A percentile compares a stretch with the other conserved stretches of the same genome.
Evolutionary conservation across 192 early-diverging fungal genomes (phyloP).

Genomic region (Lunasporangiospora selenospora): DNA sequence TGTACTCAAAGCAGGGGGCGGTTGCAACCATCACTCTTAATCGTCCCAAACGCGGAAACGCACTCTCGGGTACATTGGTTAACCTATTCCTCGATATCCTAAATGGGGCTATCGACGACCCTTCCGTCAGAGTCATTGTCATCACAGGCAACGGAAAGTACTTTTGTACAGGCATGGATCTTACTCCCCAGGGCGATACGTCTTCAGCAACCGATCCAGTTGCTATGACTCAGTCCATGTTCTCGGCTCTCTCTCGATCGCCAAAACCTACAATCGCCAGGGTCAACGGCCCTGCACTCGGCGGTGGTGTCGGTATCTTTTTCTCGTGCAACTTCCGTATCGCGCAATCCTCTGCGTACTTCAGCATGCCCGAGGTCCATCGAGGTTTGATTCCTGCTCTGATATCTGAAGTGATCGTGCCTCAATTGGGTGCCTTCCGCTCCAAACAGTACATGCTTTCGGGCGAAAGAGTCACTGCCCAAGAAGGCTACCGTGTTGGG

Average conservation of each 20-base stretch:
- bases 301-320: conserved; percentile 65
- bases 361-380: conserved; percentile 66
- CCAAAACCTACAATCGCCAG: conserved; percentile 61
- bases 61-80: conserved; percentile 57
- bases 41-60: conserved; percentile 60
- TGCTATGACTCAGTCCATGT: conserved; percentile 50
- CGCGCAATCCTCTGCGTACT: conserved; percentile 45
- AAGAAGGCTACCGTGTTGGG: conserved; percentile 38
- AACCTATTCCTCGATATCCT: conserved; percentile 47
- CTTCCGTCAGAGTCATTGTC: conserved; percentile 57
- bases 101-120: conserved; percentile 51
- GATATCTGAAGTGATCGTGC: conserved; percentile 68
- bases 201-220: conserved; percentile 25
- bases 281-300: conserved; percentile 69
- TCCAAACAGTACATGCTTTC: conserved; percentile 65
- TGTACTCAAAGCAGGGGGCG: conserved; percentile 29
- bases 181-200: conserved; percentile 38
- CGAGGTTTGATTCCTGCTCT: conserved; percentile 69
- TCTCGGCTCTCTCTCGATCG: conserved; percentile 49
- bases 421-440: conserved; percentile 57
- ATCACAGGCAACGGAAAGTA: conserved; percentile 68
- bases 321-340: conserved; percentile 66
- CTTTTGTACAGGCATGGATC: conserved; percentile 73
- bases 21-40: conserved; percentile 61
- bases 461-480: conserved; percentile 53